Base-by-base conservation (phyloP, 2,329 filamentous ascomycete genomes). In the Cordyceps sp. region DNA sequence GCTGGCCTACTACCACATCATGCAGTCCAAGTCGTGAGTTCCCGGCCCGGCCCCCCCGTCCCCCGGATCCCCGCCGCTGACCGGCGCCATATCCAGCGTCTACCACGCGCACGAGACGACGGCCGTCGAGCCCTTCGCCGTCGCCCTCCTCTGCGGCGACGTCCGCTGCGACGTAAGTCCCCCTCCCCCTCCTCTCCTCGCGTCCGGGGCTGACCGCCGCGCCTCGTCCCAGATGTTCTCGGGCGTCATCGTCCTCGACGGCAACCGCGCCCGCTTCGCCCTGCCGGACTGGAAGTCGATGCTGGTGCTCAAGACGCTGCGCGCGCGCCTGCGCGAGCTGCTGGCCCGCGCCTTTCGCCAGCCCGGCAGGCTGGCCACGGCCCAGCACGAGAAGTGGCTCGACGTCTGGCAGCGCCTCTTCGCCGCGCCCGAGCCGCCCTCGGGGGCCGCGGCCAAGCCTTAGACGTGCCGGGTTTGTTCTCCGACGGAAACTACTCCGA, bases 1-100 rank as follows among this genome's bases (percentile, higher is more conserved):
- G 74, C 60, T 98, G 28, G 90, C 82, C 1, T 98, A 93, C 53
- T 96, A 96, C 57, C 81, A 93, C 51, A 93, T 96, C 40, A 93
- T 96, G 83, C 86, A 94, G 53, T 79, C 80, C 3, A 85, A 78
- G 62, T 58, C 82, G 76, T 67, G 69, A 67, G 61, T 31, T 7
- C 3, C 15, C 13, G 13, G 13, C 8, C 13, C 13, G 10, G 13
- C 19, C n/a, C n/a, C 9, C 18, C 9, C 17, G 4, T 8, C 10
- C 27, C 13, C 10, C n/a, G 15, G 20, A 5, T 16, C n/a, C 18
- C 4, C 3, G 10, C 12, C 21, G 10, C 30, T 26, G 5, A 32
- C 30, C 24, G 21, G 6, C 22, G 16, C n/a, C n/a, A n/a, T n/a
- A n/a, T 7, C 6, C 25, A 26, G 24, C 15, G 77, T 79, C 45